Percentiles rank a stretch among this genome's conserved stretches.
These are phyloP conservation scores for Amphibolis antarctica DNA, from an alignment of 106 monocot species.

Conservation along the genomic window DNA sequence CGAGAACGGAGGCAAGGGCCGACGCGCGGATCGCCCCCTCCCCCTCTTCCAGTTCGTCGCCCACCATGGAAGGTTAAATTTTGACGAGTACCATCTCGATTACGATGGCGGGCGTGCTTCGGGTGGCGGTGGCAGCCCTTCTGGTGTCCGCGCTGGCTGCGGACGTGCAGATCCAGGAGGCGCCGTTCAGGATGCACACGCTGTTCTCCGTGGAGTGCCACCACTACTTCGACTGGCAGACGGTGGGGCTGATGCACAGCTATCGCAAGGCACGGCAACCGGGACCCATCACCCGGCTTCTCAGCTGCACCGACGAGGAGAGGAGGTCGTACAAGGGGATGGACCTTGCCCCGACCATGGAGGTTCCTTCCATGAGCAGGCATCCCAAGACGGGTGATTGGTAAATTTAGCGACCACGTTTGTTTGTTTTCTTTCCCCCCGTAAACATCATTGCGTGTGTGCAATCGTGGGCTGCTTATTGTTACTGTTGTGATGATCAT, in stretches of 20 bases:
- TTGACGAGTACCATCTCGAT: not conserved
- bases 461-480: no score
- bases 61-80: constrained; percentile 3
- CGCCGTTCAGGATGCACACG: constrained; percentile 78
- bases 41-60: not conserved
- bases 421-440: no score
- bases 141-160: constrained; percentile 4
- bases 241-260: constrained; percentile 88
- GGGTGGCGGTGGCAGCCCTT: constrained; percentile 6
- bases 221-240: constrained; percentile 99
- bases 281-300: constrained; percentile 81
- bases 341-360: constrained; percentile 71
- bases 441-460: no score
- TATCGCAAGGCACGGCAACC: constrained; percentile 72
- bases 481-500: no score
- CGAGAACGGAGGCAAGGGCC: no score
- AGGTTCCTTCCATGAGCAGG: constrained; percentile 87
- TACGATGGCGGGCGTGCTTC: not conserved
- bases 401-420: constrained; percentile 14
- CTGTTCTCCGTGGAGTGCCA: constrained; percentile 95
- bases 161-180: constrained; percentile 25
- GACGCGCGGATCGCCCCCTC: not conserved
- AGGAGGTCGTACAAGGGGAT: constrained; percentile 52
- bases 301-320: constrained; percentile 83
- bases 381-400: constrained; percentile 91